Percentiles rank a stretch among this genome's conserved stretches.
Conservation (phyloP, 2,329 filamentous ascomycete species). For the Ophiocordyceps australis region DNA sequence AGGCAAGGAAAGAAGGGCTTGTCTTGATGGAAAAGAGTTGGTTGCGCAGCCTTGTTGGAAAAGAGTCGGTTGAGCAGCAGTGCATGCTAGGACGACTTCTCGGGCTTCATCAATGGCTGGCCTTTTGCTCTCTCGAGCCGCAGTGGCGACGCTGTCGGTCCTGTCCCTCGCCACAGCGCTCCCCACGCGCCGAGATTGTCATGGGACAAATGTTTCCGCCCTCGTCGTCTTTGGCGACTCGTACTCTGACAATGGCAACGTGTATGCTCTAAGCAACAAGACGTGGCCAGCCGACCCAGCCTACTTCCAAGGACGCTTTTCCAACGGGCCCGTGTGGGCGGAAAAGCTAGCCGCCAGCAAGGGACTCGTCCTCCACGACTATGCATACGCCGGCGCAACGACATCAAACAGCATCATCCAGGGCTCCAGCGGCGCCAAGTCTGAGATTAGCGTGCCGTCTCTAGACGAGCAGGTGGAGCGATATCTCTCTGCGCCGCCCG, state of each 20-base stretch:
- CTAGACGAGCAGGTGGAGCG: neutral
- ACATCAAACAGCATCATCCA: neutral
- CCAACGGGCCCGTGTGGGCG: neutral
- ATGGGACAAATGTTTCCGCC: too few relatives aligned
- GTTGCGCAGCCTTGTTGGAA: too few relatives aligned
- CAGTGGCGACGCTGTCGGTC: too few relatives aligned
- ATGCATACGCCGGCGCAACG: neutral
- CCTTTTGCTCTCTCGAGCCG: too few relatives aligned
- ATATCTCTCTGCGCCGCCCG: neutral
- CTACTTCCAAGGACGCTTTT: conserved; percentile 1
- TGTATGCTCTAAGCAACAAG: neutral
- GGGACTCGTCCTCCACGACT: neutral
- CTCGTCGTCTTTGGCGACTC: conserved; percentile 1
- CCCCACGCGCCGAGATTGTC: too few relatives aligned
- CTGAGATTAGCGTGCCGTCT: neutral
- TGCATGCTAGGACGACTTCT: too few relatives aligned
- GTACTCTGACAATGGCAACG: neutral
- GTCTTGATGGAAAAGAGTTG: too few relatives aligned
- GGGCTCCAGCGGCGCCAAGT: neutral
- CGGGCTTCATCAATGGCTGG: too few relatives aligned
- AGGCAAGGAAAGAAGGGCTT: too few relatives aligned
- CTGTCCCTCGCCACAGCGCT: too few relatives aligned
- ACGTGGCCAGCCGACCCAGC: neutral
- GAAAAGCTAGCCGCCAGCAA: neutral
- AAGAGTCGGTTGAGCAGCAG: too few relatives aligned